A percentile compares a stretch with the other conserved stretches of the same genome.
Conservation (phyloP, 2,329 filamentous ascomycete genomes). For the Colletotrichum orchidophilum region DNA sequence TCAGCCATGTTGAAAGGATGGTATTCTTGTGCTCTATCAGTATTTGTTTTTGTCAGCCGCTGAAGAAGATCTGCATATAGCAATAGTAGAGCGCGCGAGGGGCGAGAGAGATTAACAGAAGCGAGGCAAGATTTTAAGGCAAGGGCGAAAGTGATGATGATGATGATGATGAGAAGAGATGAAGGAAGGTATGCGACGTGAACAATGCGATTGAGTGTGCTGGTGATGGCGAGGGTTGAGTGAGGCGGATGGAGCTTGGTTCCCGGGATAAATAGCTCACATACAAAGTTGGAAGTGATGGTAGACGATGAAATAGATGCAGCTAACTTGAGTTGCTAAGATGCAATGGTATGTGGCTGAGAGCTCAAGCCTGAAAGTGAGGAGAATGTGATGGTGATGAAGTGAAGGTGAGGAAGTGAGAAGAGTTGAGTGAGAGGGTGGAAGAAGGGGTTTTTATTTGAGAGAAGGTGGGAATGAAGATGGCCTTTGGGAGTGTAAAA, state of each 20-base stretch:
- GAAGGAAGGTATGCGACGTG: not conserved
- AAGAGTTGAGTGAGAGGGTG: not conserved
- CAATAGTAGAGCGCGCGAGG: too few species aligned
- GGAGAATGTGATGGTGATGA: not conserved
- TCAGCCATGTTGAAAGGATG: constrained; percentile 38
- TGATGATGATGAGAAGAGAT: not conserved
- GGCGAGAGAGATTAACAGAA: not conserved
- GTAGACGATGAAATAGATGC: not conserved
- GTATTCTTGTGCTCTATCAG: not conserved
- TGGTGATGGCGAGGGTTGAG: not conserved
- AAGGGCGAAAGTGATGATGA: not conserved
- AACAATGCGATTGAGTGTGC: not conserved
- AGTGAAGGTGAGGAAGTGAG: not conserved
- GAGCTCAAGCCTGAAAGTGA: not conserved
- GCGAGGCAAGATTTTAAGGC: not conserved
- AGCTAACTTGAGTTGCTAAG: not conserved
- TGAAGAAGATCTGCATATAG: not conserved
- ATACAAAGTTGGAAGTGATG: not conserved
- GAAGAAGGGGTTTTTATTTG: not conserved
- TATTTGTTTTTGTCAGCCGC: not conserved
- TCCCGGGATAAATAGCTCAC: not conserved
- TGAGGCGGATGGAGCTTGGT: not conserved
- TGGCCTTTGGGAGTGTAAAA: not conserved
- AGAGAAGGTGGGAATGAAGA: not conserved
- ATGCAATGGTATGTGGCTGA: not conserved